Percentiles rank a stretch among this genome's conserved stretches.
Conservation (phyloP, 257 asterid genomes). For the Fraxinus americana region DNA sequence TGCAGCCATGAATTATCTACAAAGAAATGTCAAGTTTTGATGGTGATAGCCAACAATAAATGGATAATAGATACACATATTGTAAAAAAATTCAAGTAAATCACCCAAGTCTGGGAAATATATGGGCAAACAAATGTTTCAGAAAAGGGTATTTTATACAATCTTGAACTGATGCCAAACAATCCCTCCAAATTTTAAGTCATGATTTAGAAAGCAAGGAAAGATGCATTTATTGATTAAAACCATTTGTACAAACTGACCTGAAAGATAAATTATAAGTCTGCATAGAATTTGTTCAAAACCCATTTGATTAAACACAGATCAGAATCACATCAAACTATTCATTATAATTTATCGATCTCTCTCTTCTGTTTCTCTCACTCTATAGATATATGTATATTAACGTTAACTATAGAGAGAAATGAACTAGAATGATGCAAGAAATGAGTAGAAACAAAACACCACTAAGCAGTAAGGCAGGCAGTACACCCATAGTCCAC, state of each 20-base stretch:
- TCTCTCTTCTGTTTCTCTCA: neutral
- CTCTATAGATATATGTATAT: neutral
- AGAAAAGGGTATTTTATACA: neutral
- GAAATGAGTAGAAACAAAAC: neutral
- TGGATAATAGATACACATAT: neutral
- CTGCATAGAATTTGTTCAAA: constrained; percentile 8
- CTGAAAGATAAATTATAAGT: constrained; percentile 3
- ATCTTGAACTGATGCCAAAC: neutral
- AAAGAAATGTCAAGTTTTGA: no score
- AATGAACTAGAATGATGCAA: constrained; percentile 18
- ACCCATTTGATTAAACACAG: constrained; percentile 23
- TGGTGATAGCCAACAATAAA: no score
- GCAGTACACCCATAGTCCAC: no score
- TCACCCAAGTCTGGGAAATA: neutral
- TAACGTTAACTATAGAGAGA: neutral
- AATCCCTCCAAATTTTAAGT: neutral
- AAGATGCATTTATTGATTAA: neutral
- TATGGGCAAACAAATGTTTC: neutral
- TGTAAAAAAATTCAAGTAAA: neutral
- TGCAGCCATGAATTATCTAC: neutral
- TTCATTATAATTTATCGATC: constrained; percentile 11
- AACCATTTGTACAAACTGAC: neutral
- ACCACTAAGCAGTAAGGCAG: no score
- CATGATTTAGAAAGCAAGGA: neutral
- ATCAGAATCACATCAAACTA: constrained; percentile 30